These are phyloP conservation scores for Ceratobasidium sp. DNA, from an alignment of 1,284 basidiomycete species.

Conservation along the genomic window DNA sequence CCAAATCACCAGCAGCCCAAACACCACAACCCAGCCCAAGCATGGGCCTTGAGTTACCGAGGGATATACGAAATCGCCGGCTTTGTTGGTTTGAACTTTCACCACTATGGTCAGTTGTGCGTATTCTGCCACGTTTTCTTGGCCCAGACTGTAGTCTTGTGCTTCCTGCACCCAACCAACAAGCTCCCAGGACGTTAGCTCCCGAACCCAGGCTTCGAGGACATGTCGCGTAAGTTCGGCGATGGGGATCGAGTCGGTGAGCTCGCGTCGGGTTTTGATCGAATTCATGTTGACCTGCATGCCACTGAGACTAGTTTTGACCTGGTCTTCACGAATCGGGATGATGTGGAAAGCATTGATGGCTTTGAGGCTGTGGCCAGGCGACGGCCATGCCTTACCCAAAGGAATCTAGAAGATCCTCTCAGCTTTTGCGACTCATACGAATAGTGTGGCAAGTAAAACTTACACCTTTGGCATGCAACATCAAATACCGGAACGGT, in stretches of 20 bases:
- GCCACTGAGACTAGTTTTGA: not conserved
- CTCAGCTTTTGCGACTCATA: not conserved
- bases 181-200: not conserved
- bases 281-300: not conserved
- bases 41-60: too few species aligned
- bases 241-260: not conserved
- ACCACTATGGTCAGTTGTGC: not conserved
- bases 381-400: not conserved
- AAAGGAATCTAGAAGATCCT: not conserved
- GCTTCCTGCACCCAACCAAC: not conserved
- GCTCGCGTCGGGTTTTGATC: not conserved
- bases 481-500: not conserved
- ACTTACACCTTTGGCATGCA: constrained; percentile 12
- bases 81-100: not conserved
- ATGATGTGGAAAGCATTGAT: not conserved
- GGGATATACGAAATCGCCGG: not conserved
- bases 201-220: not conserved
- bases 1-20: too few species aligned
- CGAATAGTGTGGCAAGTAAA: not conserved
- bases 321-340: not conserved
- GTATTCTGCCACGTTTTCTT: not conserved
- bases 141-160: too few species aligned
- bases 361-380: not conserved
- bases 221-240: not conserved
- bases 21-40: too few species aligned